Base-by-base conservation (phyloP, 352 stramenopile genomes). In the Phytophthora sansomeana region DNA sequence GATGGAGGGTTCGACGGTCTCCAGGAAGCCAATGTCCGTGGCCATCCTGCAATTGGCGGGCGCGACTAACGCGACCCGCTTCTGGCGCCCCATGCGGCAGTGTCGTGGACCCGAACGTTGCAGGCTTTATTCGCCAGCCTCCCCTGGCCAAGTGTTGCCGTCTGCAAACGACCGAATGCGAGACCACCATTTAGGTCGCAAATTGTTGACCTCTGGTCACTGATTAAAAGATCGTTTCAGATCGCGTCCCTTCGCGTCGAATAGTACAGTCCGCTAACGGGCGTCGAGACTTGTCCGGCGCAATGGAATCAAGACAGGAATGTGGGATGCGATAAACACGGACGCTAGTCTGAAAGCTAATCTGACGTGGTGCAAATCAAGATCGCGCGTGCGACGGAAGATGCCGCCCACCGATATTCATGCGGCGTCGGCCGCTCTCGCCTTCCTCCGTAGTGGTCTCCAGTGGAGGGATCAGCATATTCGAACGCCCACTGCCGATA, bases 401-500 rank as follows among this genome's bases (percentile, higher is more conserved):
- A 3, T 16, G 4, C 13, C 33, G 33, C 11, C 36, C 14, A 16
- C 38, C 38, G n/a, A 24, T 19, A 19, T 47, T 47, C 41, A 47
- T n/a, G 41, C 17, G 41, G 16, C 41, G n/a, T 11, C 19, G 11
- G 5, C 21, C 6, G 14, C n/a, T 19, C 6, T 39, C 32, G 48
- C 17, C 28, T 17, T 61, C 14, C 36, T 57, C 44, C 39, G 54
- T 50, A 10, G 44, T 44, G n/a, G 52, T 30, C 19, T 44, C 52
- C 21, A 29, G 6, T 16, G 53, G 19, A 29, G 5, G 9, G 17
- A 64, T 42, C 5, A 66, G 43, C 14, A 59, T 33, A 41, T 66
- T 71, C 17, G 58, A 58, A 26, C 62, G 54, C 6, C 71, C 60
- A 52, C 71, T 79, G 17, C 71, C 71, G 11, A 74, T 79, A 9